Evolutionary conservation across 2,329 filamentous ascomycete genomes (phyloP), one percentile per base, ranked within the genome.

Genomic region (Apiospora malaysiana): DNA sequence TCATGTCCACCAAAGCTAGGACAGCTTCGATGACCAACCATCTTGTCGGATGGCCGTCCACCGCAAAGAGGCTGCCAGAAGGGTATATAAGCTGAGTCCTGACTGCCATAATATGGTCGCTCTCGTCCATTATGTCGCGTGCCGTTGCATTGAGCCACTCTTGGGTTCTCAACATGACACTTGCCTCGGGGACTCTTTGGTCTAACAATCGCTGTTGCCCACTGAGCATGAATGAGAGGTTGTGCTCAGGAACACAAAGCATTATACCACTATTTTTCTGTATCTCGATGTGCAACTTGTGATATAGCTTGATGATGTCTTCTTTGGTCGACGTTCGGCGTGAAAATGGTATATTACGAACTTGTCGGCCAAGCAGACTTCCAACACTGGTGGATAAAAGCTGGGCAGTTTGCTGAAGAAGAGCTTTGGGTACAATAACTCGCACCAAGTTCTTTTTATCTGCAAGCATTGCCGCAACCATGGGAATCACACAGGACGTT

Each of bases 81-180:
- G 88, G 87, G 65, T 90, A 90, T 2, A 90, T 87, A 0, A 90
- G 77, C 71, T 90, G 87, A 0, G 86, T 88, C 42, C 83, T 84
- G 0, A 85, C 82, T 0, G 84, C 84, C 0, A 90, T 78, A 0
- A 85, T 89, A 56, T 86, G 82, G 70, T 90, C 88, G 2, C 84
- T 89, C 75, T 93, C 91, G 72, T 93, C 91, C 0, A 93, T 79
- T 0, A 93, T 82, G 75, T 93, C 90, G 0, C 90, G 83, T 1
- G 84, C 86, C 2, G 80, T 76, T 0, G 73, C 71, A 2, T 86
- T 80, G 10, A 92, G 76, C 81, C 86, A 88, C 0, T 77, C 71
- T 40, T 91, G 87, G 0, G 84, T 82, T 0, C 78, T 76, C 2
- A 91, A 80, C 84, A 92, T 88, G 0, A 74, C 75, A 0, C 74